Percentiles rank a stretch among this genome's conserved stretches.
Evolutionary conservation across 371 early-diverging fungal species (phyloP).

Genomic region (Haplosporangium sp.): DNA sequence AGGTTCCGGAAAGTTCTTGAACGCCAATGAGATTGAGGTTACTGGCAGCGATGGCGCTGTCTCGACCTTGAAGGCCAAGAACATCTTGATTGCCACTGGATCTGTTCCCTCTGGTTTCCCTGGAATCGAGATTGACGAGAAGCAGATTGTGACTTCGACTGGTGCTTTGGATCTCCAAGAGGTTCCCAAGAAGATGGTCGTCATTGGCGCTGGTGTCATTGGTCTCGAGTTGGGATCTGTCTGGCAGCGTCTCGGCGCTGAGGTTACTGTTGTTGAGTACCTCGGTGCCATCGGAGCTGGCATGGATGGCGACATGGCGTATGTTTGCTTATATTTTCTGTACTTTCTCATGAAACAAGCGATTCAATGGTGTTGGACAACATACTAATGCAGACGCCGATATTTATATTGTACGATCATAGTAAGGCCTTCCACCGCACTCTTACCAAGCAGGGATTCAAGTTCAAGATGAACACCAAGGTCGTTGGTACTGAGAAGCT

Average conservation of each 20-base stretch:
- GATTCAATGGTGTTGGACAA: neutral
- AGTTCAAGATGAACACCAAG: slow-evolving; percentile 98
- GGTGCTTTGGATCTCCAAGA: slow-evolving; percentile 94
- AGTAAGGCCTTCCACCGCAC: slow-evolving; percentile 91
- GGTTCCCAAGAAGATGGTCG: slow-evolving; percentile 97
- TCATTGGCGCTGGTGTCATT: slow-evolving; percentile 99
- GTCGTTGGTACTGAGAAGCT: slow-evolving; percentile 87
- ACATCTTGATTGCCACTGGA: slow-evolving; percentile 97
- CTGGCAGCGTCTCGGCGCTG: slow-evolving; percentile 95
- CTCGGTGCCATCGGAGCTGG: slow-evolving; percentile 95
- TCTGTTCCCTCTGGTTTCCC: slow-evolving; percentile 95
- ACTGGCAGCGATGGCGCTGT: slow-evolving; percentile 81
- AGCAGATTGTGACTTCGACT: slow-evolving; percentile 96
- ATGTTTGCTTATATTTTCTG: slow-evolving; percentile 32
- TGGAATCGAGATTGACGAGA: slow-evolving; percentile 94
- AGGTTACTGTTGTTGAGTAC: slow-evolving; percentile 97
- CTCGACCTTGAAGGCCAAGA: slow-evolving; percentile 86
- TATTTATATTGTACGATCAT: slow-evolving; percentile 5
- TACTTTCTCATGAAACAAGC: too few relatives aligned
- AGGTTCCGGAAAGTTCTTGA: slow-evolving; percentile 89
- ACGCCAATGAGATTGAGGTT: slow-evolving; percentile 84
- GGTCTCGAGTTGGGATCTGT: slow-evolving; percentile 98
- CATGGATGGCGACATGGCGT: slow-evolving; percentile 96
- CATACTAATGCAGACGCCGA: neutral
- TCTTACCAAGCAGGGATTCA: slow-evolving; percentile 95